Evolutionary conservation across 768 basidiomycete genomes (phyloP).

Genomic region (Dictyophora rubrovolvata): DNA sequence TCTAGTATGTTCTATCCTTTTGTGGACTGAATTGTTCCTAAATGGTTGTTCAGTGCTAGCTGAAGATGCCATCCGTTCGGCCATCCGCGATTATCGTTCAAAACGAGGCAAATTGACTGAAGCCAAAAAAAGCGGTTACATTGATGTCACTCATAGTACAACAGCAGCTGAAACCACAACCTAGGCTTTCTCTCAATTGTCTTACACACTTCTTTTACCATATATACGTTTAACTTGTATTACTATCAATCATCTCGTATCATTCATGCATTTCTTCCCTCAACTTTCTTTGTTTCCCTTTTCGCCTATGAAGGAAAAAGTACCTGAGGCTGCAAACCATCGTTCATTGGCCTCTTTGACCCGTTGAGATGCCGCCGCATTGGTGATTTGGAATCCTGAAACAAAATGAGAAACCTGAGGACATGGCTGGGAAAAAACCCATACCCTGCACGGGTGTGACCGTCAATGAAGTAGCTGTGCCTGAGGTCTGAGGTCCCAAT

Average conservation of each 20-base stretch:
- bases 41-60: conserved; percentile 62
- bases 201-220: not conserved
- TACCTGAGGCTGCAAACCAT: conserved; percentile 81
- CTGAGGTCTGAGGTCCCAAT: conserved; percentile 45
- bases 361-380: conserved; percentile 73
- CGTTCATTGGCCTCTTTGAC: conserved; percentile 95
- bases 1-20: conserved; percentile 55
- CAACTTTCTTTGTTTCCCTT: conserved; percentile 24
- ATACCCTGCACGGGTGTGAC: conserved; percentile 94
- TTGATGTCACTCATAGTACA: conserved; percentile 56
- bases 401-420: conserved; percentile 1
- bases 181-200: no score
- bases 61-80: conserved; percentile 97
- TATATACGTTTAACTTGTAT: not conserved
- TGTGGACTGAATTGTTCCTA: conserved; percentile 6
- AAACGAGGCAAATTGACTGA: conserved; percentile 55
- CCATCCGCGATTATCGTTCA: conserved; percentile 89
- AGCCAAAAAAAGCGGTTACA: conserved; percentile 46
- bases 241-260: not conserved
- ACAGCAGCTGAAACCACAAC: conserved; percentile 44
- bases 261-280: conserved; percentile 8
- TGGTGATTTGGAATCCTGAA: conserved; percentile 87
- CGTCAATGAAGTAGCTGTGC: conserved; percentile 83
- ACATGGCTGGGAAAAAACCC: conserved; percentile 13
- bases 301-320: conserved; percentile 67